Conservation (phyloP, 352 stramenopile genomes). For the Phytopythium helicoides region DNA sequence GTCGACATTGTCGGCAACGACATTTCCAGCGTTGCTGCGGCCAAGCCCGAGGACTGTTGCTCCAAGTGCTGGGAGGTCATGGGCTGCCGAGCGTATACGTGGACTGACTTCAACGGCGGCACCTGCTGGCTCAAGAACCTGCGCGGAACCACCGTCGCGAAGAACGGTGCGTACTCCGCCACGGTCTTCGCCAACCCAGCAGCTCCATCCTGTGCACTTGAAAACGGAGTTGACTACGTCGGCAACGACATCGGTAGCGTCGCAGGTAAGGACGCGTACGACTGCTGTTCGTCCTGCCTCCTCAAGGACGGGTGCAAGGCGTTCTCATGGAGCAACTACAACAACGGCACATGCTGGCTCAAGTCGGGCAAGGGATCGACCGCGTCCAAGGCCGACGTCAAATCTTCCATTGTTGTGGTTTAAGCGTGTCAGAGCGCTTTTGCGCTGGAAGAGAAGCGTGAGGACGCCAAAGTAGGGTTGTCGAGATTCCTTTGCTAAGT, state of each 20-base stretch:
- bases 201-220: constrained; percentile 13
- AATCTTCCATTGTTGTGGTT: constrained; percentile 10
- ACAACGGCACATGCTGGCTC: constrained; percentile 54
- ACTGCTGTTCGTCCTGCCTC: constrained; percentile 18
- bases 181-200: constrained; percentile 11
- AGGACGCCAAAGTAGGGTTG: too few relatives aligned
- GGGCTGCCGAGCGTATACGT: constrained; percentile 27
- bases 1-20: constrained; percentile 24
- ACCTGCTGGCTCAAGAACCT: constrained; percentile 43
- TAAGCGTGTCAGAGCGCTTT: background rate
- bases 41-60: constrained; percentile 23
- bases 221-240: constrained; percentile 20
- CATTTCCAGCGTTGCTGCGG: constrained; percentile 15
- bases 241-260: constrained; percentile 13
- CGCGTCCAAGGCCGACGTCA: constrained; percentile 10
- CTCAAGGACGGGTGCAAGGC: constrained; percentile 18
- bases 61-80: constrained; percentile 12
- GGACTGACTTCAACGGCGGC: constrained; percentile 33
- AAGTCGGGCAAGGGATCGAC: constrained; percentile 36
- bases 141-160: constrained; percentile 13
- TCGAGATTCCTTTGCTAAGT: too few relatives aligned
- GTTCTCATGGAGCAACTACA: constrained; percentile 42
- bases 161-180: constrained; percentile 10
- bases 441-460: background rate
- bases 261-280: constrained; percentile 12